Evolutionary conservation across 2,329 filamentous ascomycete species (phyloP).

Genomic region (Blastomyces percursus): DNA sequence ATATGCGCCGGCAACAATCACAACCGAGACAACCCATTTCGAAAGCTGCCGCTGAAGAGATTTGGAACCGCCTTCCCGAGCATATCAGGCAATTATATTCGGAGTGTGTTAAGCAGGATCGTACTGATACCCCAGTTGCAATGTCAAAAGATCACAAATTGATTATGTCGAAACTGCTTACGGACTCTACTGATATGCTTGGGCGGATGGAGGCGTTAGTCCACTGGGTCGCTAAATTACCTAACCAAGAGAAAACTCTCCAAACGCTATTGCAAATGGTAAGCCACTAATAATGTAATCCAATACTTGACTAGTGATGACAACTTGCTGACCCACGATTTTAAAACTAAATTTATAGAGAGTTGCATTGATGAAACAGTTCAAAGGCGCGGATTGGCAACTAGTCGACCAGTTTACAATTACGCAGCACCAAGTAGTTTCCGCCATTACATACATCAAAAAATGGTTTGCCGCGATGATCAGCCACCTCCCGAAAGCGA

Average conservation of each 20-base stretch:
- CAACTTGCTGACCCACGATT: neutral
- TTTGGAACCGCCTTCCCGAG: conserved; percentile 31
- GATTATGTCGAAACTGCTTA: conserved; percentile 31
- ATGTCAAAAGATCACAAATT: conserved; percentile 31
- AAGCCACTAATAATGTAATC: conserved; percentile 14
- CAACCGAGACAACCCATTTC: conserved; percentile 24
- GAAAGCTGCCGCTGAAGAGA: conserved; percentile 28
- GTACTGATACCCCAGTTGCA: conserved; percentile 22
- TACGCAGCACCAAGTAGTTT: conserved; percentile 28
- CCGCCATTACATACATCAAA: conserved; percentile 29
- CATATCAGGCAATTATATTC: conserved; percentile 30
- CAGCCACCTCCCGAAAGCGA: conserved; percentile 16
- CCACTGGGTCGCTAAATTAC: conserved; percentile 29
- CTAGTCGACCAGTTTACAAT: conserved; percentile 38
- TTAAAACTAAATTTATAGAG: conserved; percentile 22
- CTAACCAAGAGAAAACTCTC: conserved; percentile 31
- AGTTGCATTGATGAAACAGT: conserved; percentile 37
- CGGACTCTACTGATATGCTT: conserved; percentile 33
- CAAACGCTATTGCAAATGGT: conserved; percentile 31
- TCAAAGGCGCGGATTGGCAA: conserved; percentile 32
- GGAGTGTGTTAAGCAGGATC: conserved; percentile 26
- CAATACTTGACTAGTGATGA: neutral
- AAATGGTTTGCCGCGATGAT: conserved; percentile 34
- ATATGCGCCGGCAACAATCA: conserved; percentile 26
- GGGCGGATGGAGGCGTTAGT: conserved; percentile 35